Conservation (phyloP, 2,329 filamentous ascomycete species). For the Botryotinia narcissicola region DNA sequence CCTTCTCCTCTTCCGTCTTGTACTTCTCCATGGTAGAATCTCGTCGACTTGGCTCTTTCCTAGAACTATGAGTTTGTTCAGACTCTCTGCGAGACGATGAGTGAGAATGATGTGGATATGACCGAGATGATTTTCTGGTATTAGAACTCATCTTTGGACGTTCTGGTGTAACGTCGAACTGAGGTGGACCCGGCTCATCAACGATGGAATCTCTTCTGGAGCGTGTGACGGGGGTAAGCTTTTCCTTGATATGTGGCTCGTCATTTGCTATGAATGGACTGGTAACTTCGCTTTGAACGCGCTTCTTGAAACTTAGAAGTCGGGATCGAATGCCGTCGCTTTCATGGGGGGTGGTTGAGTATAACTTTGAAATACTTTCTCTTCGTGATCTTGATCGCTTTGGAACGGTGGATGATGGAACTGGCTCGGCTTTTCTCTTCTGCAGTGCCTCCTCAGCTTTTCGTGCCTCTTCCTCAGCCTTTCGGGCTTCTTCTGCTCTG, state of each 20-base stretch:
- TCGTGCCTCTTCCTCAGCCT: conserved; percentile 6
- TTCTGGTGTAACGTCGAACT: conserved; percentile 13
- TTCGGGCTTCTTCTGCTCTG: background rate
- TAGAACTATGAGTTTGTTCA: background rate
- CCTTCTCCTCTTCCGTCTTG: conserved; percentile 30
- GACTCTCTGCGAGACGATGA: conserved; percentile 13
- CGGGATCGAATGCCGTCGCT: conserved; percentile 1
- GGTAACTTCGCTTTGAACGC: conserved; percentile 31
- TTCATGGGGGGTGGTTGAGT: conserved; percentile 6
- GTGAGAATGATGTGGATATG: conserved; percentile 19
- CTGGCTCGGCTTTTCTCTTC: background rate
- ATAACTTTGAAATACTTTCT: conserved; percentile 8
- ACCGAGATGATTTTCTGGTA: conserved; percentile 12
- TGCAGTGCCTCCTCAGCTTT: conserved; percentile 2
- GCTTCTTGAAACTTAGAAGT: conserved; percentile 10
- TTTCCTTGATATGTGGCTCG: conserved; percentile 32
- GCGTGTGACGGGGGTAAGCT: conserved; percentile 11
- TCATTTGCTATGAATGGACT: conserved; percentile 30
- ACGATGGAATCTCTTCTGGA: conserved; percentile 3
- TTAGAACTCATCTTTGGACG: conserved; percentile 6
- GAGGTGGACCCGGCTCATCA: conserved; percentile 5
- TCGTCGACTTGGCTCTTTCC: conserved; percentile 22
- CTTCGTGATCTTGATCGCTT: conserved; percentile 17
- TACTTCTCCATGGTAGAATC: conserved; percentile 24
- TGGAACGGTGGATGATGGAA: background rate